phyloP scores from a whole-genome alignment of 2,329 filamentous ascomycete species.

The Alternaria angustiovoidea region DNA sequence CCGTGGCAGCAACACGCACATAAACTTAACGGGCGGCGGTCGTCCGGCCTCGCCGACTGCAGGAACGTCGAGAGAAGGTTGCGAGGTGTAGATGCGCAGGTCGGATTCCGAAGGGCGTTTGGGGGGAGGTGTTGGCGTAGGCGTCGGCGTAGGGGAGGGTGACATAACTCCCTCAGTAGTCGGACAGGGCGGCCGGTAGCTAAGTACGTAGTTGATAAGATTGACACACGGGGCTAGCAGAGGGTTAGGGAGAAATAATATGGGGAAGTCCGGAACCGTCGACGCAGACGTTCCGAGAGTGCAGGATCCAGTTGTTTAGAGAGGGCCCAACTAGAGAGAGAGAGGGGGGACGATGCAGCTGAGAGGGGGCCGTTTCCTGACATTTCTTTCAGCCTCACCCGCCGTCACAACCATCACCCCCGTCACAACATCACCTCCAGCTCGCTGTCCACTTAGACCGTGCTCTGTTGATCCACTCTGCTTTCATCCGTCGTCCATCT shows the following conservation, averaged over 20 bases:
- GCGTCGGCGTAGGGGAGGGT: slow-evolving; percentile 25
- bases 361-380: slow-evolving; percentile 18
- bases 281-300: slow-evolving; percentile 17
- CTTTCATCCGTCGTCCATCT: not conserved
- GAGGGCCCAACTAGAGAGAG: not conserved
- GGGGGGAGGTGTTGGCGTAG: slow-evolving; percentile 19
- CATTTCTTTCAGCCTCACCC: slow-evolving; percentile 24
- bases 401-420: too few relatives aligned
- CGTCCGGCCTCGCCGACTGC: slow-evolving; percentile 49
- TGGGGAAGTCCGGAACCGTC: slow-evolving; percentile 18
- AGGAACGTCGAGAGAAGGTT: slow-evolving; percentile 59
- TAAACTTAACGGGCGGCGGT: slow-evolving; percentile 58
- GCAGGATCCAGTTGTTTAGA: slow-evolving; percentile 9
- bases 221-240: slow-evolving; percentile 12
- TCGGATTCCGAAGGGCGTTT: slow-evolving; percentile 32
- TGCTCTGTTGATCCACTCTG: not conserved
- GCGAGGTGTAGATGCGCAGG: slow-evolving; percentile 54
- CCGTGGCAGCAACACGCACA: slow-evolving; percentile 49
- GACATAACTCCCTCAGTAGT: slow-evolving; percentile 18
- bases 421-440: not conserved
- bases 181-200: slow-evolving; percentile 2
- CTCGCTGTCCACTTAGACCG: not conserved
- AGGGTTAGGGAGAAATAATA: slow-evolving; percentile 25
- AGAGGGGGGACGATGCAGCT: slow-evolving; percentile 2
- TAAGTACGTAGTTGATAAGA: slow-evolving; percentile 10